phyloP scores from a whole-genome alignment of 169 alveolate species.

The Theileria parva region DNA sequence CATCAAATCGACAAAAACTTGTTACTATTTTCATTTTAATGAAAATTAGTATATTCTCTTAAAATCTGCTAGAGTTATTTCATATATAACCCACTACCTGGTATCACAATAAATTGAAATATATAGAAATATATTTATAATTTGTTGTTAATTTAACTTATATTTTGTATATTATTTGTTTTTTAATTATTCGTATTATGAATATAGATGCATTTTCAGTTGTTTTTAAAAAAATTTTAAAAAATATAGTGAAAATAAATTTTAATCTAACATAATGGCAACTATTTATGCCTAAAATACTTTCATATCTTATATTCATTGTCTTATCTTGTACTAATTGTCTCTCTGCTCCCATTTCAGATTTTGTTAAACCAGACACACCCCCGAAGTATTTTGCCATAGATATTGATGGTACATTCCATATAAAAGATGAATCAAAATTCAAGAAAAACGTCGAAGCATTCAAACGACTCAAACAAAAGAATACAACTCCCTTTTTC shows the following conservation, averaged over 20 bases:
- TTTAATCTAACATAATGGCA: not conserved
- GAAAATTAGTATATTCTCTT: not conserved
- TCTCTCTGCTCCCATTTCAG: conserved; percentile 2
- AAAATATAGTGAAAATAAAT: not conserved
- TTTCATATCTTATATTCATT: too few relatives aligned
- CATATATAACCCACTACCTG: not conserved
- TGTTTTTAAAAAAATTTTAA: too few relatives aligned
- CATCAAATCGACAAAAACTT: not conserved
- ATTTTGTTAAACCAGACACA: conserved; percentile 14
- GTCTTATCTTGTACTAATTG: not conserved
- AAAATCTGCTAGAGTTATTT: too few relatives aligned
- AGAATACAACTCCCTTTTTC: conserved; percentile 10
- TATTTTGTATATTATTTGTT: not conserved
- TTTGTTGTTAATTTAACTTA: too few relatives aligned
- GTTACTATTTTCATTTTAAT: not conserved
- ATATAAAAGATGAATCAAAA: not conserved
- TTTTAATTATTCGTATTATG: too few relatives aligned
- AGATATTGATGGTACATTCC: conserved; percentile 33
- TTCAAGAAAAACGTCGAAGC: conserved; percentile 17
- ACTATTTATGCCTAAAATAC: not conserved
- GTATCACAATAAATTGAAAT: not conserved
- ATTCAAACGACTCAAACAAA: not conserved
- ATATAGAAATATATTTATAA: not conserved
- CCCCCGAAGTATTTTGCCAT: conserved; percentile 30
- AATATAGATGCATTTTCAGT: not conserved